Evolutionary conservation across 106 monocot genomes (phyloP).

Genomic region (Chionographis japonica): DNA sequence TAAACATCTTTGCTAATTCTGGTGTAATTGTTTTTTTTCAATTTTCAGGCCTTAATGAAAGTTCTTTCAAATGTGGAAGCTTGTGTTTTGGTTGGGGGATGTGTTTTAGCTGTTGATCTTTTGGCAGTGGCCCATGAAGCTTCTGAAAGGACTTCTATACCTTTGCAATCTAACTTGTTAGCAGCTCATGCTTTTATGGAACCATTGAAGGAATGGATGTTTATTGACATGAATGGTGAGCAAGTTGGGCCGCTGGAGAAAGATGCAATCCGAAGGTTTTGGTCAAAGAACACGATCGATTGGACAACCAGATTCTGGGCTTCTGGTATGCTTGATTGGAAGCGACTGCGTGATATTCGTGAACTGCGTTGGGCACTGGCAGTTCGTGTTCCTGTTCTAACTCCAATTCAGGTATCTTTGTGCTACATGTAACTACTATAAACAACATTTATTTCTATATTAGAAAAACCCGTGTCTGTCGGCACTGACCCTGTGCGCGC

Average conservation of each 20-base stretch:
- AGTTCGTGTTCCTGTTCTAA: conserved; percentile 77
- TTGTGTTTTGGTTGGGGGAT: conserved; percentile 94
- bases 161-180: conserved; percentile 93
- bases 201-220: conserved; percentile 98
- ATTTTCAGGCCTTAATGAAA: conserved; percentile 78
- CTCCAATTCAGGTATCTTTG: conserved; percentile 71
- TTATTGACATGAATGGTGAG: conserved; percentile 66
- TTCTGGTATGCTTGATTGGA: conserved; percentile 94
- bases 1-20: neutral
- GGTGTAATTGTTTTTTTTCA: neutral
- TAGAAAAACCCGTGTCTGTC: too few relatives aligned
- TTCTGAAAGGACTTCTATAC: conserved; percentile 90
- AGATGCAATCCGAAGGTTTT: conserved; percentile 85
- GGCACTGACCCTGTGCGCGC: too few relatives aligned
- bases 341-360: conserved; percentile 88
- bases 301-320: conserved; percentile 96
- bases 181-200: conserved; percentile 99
- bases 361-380: conserved; percentile 95
- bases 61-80: conserved; percentile 82
- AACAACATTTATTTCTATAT: too few relatives aligned
- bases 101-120: conserved; percentile 93
- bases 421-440: neutral
- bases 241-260: conserved; percentile 89
- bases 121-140: conserved; percentile 86
- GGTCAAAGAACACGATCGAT: conserved; percentile 86